Conservation (phyloP, 1,284 basidiomycete genomes). For the Microbotryum saponariae region DNA sequence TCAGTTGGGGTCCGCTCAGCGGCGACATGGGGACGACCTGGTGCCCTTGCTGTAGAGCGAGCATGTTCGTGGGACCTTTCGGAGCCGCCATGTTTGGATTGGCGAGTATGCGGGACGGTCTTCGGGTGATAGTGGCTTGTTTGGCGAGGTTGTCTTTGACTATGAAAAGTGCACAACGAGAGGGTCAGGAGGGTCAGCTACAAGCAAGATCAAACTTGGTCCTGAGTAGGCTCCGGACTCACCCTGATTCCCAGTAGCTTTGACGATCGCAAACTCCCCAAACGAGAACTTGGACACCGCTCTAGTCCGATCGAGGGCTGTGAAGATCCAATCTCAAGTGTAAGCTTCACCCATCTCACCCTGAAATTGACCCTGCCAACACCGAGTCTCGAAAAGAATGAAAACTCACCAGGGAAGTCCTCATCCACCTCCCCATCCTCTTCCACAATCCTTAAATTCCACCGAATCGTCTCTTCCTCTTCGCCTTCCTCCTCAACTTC, state of each 20-base stretch:
- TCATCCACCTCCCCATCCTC: slow-evolving; percentile 98
- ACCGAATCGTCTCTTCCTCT: slow-evolving; percentile 64
- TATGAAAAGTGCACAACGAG: slow-evolving; percentile 38
- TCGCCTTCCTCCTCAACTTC: slow-evolving; percentile 47
- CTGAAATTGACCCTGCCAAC: too few species aligned
- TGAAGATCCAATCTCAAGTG: background rate
- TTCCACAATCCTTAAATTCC: slow-evolving; percentile 93
- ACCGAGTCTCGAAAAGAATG: slow-evolving; percentile 7
- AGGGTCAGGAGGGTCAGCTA: slow-evolving; percentile 5
- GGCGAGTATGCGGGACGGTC: slow-evolving; percentile 58
- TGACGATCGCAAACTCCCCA: slow-evolving; percentile 78
- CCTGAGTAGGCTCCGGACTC: slow-evolving; percentile 31
- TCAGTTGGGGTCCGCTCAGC: background rate
- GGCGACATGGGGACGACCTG: background rate
- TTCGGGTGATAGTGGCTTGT: slow-evolving; percentile 66
- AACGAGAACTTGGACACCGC: slow-evolving; percentile 83
- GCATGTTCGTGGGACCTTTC: slow-evolving; percentile 34
- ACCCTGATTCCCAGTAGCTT: slow-evolving; percentile 67
- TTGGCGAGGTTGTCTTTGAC: slow-evolving; percentile 74
- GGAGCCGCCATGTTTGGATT: slow-evolving; percentile 45
- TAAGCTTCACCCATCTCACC: too few species aligned
- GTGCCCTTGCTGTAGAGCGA: slow-evolving; percentile 37
- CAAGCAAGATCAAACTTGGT: background rate
- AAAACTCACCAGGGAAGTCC: slow-evolving; percentile 75
- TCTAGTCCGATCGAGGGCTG: slow-evolving; percentile 80